phyloP scores from a whole-genome alignment of 768 basidiomycete species.

The Obba rivulosa region DNA sequence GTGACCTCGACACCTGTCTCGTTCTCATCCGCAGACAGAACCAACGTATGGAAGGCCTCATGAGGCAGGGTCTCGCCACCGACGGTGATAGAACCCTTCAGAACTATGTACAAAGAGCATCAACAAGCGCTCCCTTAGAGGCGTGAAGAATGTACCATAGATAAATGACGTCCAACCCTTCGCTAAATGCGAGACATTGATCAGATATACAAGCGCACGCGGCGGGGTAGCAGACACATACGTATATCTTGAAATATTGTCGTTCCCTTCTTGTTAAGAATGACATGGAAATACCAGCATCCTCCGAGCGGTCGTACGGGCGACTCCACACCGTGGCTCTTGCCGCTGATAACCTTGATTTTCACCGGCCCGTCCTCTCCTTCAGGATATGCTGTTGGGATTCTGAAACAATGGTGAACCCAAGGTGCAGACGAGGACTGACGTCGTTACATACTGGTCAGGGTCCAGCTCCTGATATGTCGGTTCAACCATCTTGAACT shows the following conservation, averaged over 20 bases:
- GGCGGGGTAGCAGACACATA: slow-evolving; percentile 30
- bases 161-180: slow-evolving; percentile 87
- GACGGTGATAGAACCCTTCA: slow-evolving; percentile 62
- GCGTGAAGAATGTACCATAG: slow-evolving; percentile 50
- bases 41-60: slow-evolving; percentile 71
- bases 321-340: slow-evolving; percentile 79
- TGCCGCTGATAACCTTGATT: slow-evolving; percentile 86
- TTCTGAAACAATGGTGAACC: slow-evolving; percentile 32
- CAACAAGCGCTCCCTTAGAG: too few species aligned
- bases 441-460: slow-evolving; percentile 36
- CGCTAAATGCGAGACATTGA: slow-evolving; percentile 34
- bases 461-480: slow-evolving; percentile 80
- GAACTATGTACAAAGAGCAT: slow-evolving; percentile 31
- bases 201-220: not conserved
- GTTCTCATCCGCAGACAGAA: slow-evolving; percentile 55
- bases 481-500: slow-evolving; percentile 83
- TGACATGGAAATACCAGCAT: slow-evolving; percentile 88
- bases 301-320: slow-evolving; percentile 90
- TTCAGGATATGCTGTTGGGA: slow-evolving; percentile 68
- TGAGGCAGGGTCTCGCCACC: slow-evolving; percentile 45
- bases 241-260: slow-evolving; percentile 80
- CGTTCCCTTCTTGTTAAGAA: slow-evolving; percentile 51
- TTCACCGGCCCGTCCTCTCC: slow-evolving; percentile 62
- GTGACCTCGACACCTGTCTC: slow-evolving; percentile 69
- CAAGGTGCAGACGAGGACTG: not conserved